Evolutionary conservation across 345 rosid genomes (phyloP).

Genomic region (Ceriops zippeliana): DNA sequence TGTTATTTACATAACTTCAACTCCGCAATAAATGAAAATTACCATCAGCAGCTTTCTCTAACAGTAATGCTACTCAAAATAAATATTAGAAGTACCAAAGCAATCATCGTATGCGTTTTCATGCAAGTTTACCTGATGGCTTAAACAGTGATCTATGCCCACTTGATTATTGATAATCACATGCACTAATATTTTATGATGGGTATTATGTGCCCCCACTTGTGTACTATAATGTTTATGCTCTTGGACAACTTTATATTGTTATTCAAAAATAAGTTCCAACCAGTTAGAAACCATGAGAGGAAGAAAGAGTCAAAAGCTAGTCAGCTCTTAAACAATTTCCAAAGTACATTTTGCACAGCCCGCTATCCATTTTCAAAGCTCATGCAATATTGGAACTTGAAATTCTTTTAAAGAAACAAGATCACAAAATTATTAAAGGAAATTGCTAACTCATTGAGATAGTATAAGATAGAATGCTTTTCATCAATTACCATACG

Average conservation of each 20-base stretch:
- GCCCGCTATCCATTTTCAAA: slow-evolving; percentile 7
- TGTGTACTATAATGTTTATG: neutral
- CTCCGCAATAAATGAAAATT: slow-evolving; percentile 17
- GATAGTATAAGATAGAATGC: neutral
- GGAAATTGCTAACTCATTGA: slow-evolving; percentile 9
- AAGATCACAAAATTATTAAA: slow-evolving; percentile 25
- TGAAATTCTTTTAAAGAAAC: slow-evolving; percentile 31
- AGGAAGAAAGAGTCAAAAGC: slow-evolving; percentile 7
- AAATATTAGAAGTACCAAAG: slow-evolving; percentile 13
- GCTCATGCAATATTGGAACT: slow-evolving; percentile 41
- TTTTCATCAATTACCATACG: neutral
- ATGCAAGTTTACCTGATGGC: neutral
- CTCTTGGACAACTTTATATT: neutral
- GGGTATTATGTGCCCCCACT: too few species aligned
- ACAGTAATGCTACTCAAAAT: neutral
- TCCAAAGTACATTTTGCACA: slow-evolving; percentile 18
- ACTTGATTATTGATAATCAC: slow-evolving; percentile 5
- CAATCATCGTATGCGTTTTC: slow-evolving; percentile 19
- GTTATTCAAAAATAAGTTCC: slow-evolving; percentile 17
- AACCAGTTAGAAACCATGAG: slow-evolving; percentile 11
- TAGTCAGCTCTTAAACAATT: slow-evolving; percentile 25
- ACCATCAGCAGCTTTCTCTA: slow-evolving; percentile 26
- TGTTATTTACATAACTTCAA: slow-evolving; percentile 23
- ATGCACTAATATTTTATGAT: slow-evolving; percentile 12
- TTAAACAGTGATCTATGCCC: slow-evolving; percentile 11